Evolutionary conservation across 176 grass and related monocot genomes (phyloP), one percentile per base, ranked within the genome.

Genomic region (Oryza brachyantha): DNA sequence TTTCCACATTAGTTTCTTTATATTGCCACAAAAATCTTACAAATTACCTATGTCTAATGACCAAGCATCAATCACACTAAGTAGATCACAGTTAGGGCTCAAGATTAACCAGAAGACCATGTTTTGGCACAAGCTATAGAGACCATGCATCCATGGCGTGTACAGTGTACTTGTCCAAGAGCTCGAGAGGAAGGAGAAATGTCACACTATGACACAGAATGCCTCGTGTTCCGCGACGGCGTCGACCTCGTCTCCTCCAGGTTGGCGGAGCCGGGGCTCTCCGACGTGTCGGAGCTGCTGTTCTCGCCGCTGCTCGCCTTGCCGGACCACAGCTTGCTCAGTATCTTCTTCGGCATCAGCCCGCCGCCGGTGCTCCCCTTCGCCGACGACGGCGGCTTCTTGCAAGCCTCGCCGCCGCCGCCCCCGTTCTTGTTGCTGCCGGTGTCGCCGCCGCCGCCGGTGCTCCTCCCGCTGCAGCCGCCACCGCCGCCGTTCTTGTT

Each of bases 271-370:
- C 90, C 92, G 11, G 92, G 96, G 70, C 96, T 99, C 66, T 91
- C 96, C 19, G 96, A 99, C 61, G 92, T 93, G 85, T 99, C 92
- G 0, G 90, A 95, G 68, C 90, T 86, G 72, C 86, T 94, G 78
- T 89, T 94, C 70, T 94, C 95, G 13, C 84, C 82, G n/a, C 50
- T 75, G 40, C 87, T 87, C 3, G 57, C 81, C 75, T 91, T 99
- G 65, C 88, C 71, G 17, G 92, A 93, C 96, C 92, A 99, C 68
- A 95, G 84, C 88, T 99, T 99, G 74, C 78, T 90, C 11, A 91
- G 63, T 79, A 99, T 85, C 78, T 92, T 99, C 85, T 81, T 95
- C 8, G 89, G 86, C 89, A 89, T 87, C 63, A 82, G 76, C 52
- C 13, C 41, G 68, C 24, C 13, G 74, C 61, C 45, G 17, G 17